Base-by-base conservation (phyloP, 495 filamentous ascomycete genomes). In the Chaetomium tenue region DNA sequence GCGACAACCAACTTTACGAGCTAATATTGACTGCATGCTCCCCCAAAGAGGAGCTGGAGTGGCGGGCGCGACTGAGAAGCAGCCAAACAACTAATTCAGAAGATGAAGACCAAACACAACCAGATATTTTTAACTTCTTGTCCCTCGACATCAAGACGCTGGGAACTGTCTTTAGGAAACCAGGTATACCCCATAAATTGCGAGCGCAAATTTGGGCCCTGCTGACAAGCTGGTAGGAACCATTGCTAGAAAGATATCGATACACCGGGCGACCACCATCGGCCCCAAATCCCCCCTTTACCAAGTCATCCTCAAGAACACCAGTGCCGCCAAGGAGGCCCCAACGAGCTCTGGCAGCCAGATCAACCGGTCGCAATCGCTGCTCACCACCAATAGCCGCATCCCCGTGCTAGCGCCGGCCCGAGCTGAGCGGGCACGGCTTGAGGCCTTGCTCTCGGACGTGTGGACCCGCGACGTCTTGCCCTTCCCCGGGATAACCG, bases 241-340 rank as follows among this genome's bases (percentile, higher is more conserved):
- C 51, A 75, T 94, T 61, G 82, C 87, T 33, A 87, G 91, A 63
- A 85, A 88, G 67, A 86, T 91, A 67, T 96, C 92, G 9, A 87
- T 96, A 69, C 89, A 93, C 67, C 84, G 90, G 46, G 84, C 90
- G 25, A 84, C 87, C 15, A 87, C 90, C 5, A 79, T 89, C 68
- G 80, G 87, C 13, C 83, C 82, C 33, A 87, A 81, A 70, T 83
- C 82, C 16, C 80, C 83, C 60, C 78, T 82, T 52, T 86, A 74
- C 76, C 88, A 93, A 68, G 88, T 97, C 47, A 89, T 96, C 44
- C 92, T 98, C 71, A 92, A 90, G 70, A 96, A 95, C 68, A 97
- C 94, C 2, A 87, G 88, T 71, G 86, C 84, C 22, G 81, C 86
- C 26, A 87, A 89, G 63, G 84, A 86, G 13, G 2, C 2, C 2